Base-by-base conservation (phyloP, 1,139 yeast genomes). In the Pichia sp. region DNA sequence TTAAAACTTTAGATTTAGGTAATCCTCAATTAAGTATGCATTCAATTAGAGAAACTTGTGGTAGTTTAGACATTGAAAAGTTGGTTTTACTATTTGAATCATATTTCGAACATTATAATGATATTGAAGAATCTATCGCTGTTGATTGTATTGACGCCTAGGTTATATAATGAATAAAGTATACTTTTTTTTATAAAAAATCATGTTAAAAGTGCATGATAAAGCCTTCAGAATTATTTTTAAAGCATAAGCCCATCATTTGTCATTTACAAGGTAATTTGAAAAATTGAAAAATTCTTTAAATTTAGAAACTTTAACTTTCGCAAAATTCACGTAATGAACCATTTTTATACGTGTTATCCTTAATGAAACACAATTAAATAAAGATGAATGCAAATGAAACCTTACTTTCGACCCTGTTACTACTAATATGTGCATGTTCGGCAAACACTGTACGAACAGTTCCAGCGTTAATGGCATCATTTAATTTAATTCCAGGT, bases 11-110 rank as follows among this genome's bases (percentile, higher is more conserved):
- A 56, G 99, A 93, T 69, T 73, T 93, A 54, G 99, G 99, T 52
- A 90, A 89, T 66, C 96, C 98, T 2, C 96, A 91, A 67, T 74
- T 93, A 62, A 84, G 95, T 52, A 93, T 93, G 99, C 99, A 93
- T 66, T 87, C 96, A 2, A 85, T 89, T 55, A 80, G 99, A 68
- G 99, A 93, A 69, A 91, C 96, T 3, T 93, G 96, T 42, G 97
- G 97, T 10, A 70, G 89, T 22, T 74, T 72, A 49, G 98, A 91
- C 70, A 74, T 91, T 41, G 81, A 74, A 45, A 75, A 76, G 57
- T 80, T 89, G 55, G 76, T 81, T 48, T 70, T 72, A 48, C 73
- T 91, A 58, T 88, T 87, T 66, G 74, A 72, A 59, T 73, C 80
- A 22, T 90, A 77, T 66, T 88, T 81, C 66, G 81, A 77, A 60